Conservation (phyloP, 768 basidiomycete genomes). For the Boletus huronensis region DNA sequence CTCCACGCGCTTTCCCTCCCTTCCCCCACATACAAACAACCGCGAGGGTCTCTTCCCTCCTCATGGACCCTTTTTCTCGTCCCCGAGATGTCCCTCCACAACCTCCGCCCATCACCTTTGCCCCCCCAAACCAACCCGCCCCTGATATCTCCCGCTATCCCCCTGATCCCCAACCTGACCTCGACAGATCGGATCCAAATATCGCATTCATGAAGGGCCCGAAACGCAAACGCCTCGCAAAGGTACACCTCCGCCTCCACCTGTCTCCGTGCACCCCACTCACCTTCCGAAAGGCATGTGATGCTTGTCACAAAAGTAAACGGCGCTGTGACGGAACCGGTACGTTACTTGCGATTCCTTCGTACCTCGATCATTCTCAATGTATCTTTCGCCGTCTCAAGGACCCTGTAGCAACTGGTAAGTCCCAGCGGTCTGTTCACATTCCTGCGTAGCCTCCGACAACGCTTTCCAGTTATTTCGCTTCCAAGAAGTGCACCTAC, state of each 20-base stretch:
- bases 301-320: constrained; percentile 83
- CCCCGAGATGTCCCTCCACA: constrained; percentile 17
- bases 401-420: constrained; percentile 84
- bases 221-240: constrained; percentile 53
- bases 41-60: not conserved
- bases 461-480: constrained; percentile 57
- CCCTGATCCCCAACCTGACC: constrained; percentile 18
- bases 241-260: constrained; percentile 32
- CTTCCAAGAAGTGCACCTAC: constrained; percentile 77
- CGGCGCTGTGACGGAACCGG: constrained; percentile 81
- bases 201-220: constrained; percentile 48
- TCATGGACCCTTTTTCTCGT: constrained; percentile 38
- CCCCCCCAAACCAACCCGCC: constrained; percentile 18
- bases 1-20: constrained; percentile 1
- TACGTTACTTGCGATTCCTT: constrained; percentile 32
- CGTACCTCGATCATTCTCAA: constrained; percentile 5
- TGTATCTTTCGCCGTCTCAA: constrained; percentile 27
- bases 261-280: not conserved
- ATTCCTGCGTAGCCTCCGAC: constrained; percentile 3
- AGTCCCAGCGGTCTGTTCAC: constrained; percentile 12
- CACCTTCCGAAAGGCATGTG: constrained; percentile 52
- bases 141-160: constrained; percentile 22
- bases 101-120: constrained; percentile 22
- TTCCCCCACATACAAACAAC: not conserved
- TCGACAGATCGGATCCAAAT: constrained; percentile 30